phyloP scores from a whole-genome alignment of 78 protist species.

The Parvularia atlantis region DNA sequence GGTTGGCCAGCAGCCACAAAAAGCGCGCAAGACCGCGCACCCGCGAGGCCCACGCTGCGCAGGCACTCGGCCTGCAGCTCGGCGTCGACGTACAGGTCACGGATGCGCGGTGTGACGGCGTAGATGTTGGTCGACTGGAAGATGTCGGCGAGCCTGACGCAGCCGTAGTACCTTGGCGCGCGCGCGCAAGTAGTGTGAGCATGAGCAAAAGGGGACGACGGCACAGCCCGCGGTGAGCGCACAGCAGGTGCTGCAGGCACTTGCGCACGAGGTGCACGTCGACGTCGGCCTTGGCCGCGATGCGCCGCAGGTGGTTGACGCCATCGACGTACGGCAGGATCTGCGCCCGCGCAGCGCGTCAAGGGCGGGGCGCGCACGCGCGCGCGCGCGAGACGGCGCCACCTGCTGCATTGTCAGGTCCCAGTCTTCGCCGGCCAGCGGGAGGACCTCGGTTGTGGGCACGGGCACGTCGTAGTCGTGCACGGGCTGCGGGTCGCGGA shows the following conservation, averaged over 20 bases:
- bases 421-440: background rate
- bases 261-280: slow-evolving; percentile 26
- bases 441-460: background rate
- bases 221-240: background rate
- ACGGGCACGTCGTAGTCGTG: slow-evolving; percentile 41
- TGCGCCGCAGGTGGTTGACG: slow-evolving; percentile 36
- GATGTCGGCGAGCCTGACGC: slow-evolving; percentile 38
- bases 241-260: slow-evolving; percentile 48
- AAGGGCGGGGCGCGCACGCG: too few species aligned
- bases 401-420: slow-evolving; percentile 1
- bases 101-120: slow-evolving; percentile 29
- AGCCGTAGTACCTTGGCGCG: slow-evolving; percentile 21
- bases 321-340: slow-evolving; percentile 48
- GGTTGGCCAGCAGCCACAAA: background rate
- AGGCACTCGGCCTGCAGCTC: too few species aligned
- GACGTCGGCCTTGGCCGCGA: slow-evolving; percentile 22
- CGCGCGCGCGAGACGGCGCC: too few species aligned
- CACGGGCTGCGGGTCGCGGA: slow-evolving; percentile 14
- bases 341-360: too few species aligned
- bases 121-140: slow-evolving; percentile 34
- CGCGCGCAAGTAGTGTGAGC: background rate
- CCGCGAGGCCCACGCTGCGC: too few species aligned
- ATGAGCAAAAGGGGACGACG: background rate
- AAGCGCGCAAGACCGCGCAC: background rate
- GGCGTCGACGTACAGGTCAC: slow-evolving; percentile 1